Base-by-base conservation (phyloP, 2,329 filamentous ascomycete species). In the Fusarium agapanthi region DNA sequence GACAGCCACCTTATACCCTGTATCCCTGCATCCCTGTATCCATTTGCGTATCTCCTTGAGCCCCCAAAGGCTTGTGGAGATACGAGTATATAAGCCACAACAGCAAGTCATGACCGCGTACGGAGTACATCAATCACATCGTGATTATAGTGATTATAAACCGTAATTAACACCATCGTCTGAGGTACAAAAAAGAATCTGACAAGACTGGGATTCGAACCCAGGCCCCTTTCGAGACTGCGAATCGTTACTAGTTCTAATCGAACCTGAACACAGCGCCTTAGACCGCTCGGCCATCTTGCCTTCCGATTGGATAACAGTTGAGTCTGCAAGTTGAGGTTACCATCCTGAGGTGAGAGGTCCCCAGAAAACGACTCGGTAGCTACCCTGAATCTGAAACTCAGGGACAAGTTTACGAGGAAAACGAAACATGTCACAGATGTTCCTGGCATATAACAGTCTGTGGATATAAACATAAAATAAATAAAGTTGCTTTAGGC, bases 241-340 rank as follows among this genome's bases (percentile, higher is more conserved):
- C 65, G 65, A 67, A 67, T 67, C 65, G 65, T 61, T 13, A 20
- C 62, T 67, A 61, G 65, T 67, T 67, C 62, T 2, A 15, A 54
- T 67, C 7, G 54, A 67, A 67, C 65, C 65, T 67, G 65, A 67
- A 67, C 65, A 67, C 65, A 67, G 63, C 65, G 65, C 65, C 65
- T 67, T 67, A 67, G 65, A 67, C 65, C 65, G 63, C 65, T 67
- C 65, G 65, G 65, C 65, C 65, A 67, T 67, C 65, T 67, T 67
- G 62, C 65, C 65, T 67, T 67, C 3, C 53, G 41, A 67, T 61
- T 67, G 65, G 65, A 61, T 54, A 22, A 1, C 28, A 12, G 1
- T 5, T 6, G 0, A 4, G 2, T 1, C 7, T 6, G 10, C 16
- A 67, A 62, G 1, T 5, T 22, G 18, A 1, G 5, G 6, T 4